Evolutionary conservation across 495 filamentous ascomycete species (phyloP).

Genomic region (Zalerion maritima): DNA sequence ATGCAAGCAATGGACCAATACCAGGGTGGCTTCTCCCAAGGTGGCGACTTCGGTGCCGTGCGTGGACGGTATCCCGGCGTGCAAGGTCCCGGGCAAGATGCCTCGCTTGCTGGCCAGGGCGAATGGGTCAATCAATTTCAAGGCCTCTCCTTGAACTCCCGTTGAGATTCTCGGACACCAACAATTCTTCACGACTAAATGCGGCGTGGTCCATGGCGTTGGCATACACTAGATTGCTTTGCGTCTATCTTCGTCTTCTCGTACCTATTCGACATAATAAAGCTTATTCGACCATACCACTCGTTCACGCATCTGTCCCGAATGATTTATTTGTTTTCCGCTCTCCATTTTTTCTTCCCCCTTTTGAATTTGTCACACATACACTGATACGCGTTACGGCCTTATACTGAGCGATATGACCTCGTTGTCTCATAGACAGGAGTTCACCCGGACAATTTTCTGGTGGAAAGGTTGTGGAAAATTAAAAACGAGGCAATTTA

Average conservation of each 20-base stretch:
- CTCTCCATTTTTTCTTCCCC: conserved; percentile 3
- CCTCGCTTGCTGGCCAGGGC: conserved; percentile 18
- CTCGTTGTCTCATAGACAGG: too few species aligned
- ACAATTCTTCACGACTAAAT: too few species aligned
- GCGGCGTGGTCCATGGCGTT: too few species aligned
- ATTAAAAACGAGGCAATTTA: too few species aligned
- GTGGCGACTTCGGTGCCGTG: conserved; percentile 24
- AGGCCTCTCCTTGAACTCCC: conserved; percentile 36
- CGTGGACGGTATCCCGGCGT: conserved; percentile 27
- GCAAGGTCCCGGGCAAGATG: not conserved
- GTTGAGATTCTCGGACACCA: conserved; percentile 19
- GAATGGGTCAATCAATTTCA: conserved; percentile 37
- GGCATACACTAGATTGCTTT: not conserved
- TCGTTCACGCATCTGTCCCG: conserved; percentile 1
- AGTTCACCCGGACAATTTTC: too few species aligned
- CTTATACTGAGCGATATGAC: too few species aligned
- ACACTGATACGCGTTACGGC: too few species aligned
- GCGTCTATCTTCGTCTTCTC: conserved; percentile 17
- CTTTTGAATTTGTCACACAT: too few species aligned
- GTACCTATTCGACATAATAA: too few species aligned
- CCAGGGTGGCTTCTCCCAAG: conserved; percentile 22
- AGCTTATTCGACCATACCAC: conserved; percentile 15
- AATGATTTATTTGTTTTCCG: conserved; percentile 1
- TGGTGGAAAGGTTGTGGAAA: too few species aligned
- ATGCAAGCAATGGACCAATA: conserved; percentile 29